These are phyloP conservation scores for Lippia alba DNA, from an alignment of 305 asterid genomes.

Conservation along the genomic window DNA sequence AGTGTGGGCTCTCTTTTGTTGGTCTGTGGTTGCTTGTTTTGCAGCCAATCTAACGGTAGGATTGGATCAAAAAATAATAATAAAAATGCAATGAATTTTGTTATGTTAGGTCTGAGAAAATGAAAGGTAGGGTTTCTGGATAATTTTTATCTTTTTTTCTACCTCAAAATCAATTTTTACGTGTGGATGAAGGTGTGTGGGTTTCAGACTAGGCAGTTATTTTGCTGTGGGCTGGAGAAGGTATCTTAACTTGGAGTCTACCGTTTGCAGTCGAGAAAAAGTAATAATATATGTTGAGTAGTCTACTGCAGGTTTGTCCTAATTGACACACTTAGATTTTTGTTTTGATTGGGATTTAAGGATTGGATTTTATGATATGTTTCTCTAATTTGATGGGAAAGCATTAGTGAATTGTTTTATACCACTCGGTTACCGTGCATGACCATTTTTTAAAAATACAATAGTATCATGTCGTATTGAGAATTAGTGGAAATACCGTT, in stretches of 20 bases:
- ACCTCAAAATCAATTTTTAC: slow-evolving; percentile 31
- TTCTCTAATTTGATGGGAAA: not conserved
- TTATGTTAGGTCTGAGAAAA: slow-evolving; percentile 53
- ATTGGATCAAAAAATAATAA: slow-evolving; percentile 18
- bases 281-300: slow-evolving; percentile 5
- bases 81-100: slow-evolving; percentile 34
- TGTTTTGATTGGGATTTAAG: slow-evolving; percentile 36
- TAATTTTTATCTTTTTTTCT: slow-evolving; percentile 27
- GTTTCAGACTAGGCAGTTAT: slow-evolving; percentile 16
- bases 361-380: slow-evolving; percentile 10
- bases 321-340: slow-evolving; percentile 5
- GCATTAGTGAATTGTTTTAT: slow-evolving; percentile 1
- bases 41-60: slow-evolving; percentile 61
- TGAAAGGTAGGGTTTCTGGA: slow-evolving; percentile 42
- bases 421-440: not conserved
- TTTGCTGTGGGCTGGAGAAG: slow-evolving; percentile 41
- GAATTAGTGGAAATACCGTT: too few relatives aligned
- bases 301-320: slow-evolving; percentile 1
- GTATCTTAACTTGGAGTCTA: slow-evolving; percentile 58
- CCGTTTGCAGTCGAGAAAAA: slow-evolving; percentile 36
- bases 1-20: slow-evolving; percentile 36
- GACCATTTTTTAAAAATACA: not conserved
- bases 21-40: slow-evolving; percentile 49
- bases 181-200: slow-evolving; percentile 31
- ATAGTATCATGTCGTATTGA: not conserved